Base-by-base conservation (phyloP, 352 stramenopile genomes). In the Phytopythium kandeliae region DNA sequence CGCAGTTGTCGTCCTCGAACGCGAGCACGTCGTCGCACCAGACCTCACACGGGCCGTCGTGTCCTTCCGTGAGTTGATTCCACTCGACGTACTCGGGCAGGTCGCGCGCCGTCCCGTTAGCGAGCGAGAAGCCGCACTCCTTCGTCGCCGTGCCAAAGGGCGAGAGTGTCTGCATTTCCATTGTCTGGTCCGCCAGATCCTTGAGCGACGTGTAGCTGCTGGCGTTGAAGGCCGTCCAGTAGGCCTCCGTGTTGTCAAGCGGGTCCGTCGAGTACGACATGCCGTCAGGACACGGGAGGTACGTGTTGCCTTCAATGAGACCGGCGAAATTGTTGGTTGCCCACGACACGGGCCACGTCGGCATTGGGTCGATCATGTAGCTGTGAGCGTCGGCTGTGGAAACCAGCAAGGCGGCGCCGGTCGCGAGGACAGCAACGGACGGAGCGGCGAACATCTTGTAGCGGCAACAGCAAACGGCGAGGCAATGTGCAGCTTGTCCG, bases 181-280 rank as follows among this genome's bases (percentile, higher is more conserved):
- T 56, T 3, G 58, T 65, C 46, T 63, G 60, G 40, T 69, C 54
- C 1, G 66, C 58, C 13, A 81, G 62, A 0, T 81, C 70, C 35
- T 73, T 71, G 30, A 84, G 57, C 17, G 67, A 65, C 46, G 67
- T 84, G 56, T 80, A 84, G 45, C 51, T 56, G 48, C 61, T 75
- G 6, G 52, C 58, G 26, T 75, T 67, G 55, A 74, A 72, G 0
- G 60, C 60, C 13, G 57, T 65, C 57, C 51, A 64, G 54, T 69
- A 69, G 10, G 61, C 64, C 33, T 63, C 38, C 12, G 57, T 67
- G 43, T 73, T 73, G 48, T 52, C 60, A 11, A 63, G 35, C 37
- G 63, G 63, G 31, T 68, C 60, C 4, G 55, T 51, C 37, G 60
- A 44, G 49, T 66, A 71, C 17, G 55, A 53, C 60, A 65, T 61